phyloP scores from a whole-genome alignment of 257 asterid species.

The Gentiana dahurica region DNA sequence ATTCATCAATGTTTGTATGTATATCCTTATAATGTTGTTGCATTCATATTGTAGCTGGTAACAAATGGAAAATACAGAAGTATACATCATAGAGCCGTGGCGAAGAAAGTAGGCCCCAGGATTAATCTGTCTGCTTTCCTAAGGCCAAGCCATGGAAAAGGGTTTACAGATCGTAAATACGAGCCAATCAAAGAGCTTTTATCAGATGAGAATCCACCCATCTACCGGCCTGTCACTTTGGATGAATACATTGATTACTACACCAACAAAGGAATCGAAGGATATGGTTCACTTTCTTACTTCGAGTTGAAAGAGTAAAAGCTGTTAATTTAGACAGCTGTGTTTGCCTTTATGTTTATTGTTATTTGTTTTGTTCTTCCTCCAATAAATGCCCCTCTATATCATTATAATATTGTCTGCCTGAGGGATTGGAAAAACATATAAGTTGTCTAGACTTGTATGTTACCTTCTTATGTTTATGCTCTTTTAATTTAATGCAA shows the following conservation, averaged over 20 bases:
- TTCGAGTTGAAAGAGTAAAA: slow-evolving; percentile 3
- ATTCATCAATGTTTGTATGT: background rate
- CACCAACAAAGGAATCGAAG: slow-evolving; percentile 6
- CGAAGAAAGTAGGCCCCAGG: slow-evolving; percentile 1
- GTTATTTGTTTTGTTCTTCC: no score
- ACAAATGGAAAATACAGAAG: slow-evolving; percentile 7
- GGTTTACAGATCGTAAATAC: background rate
- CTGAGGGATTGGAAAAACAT: no score
- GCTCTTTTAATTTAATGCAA: no score
- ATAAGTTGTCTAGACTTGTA: no score
- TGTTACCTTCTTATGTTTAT: no score
- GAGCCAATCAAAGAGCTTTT: slow-evolving; percentile 33
- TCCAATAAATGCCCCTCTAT: no score
- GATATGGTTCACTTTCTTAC: slow-evolving; percentile 11
- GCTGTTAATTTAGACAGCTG: no score
- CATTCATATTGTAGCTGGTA: background rate
- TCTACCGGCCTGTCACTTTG: slow-evolving; percentile 24
- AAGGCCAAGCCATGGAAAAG: slow-evolving; percentile 3
- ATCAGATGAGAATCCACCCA: slow-evolving; percentile 25
- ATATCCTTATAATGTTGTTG: background rate
- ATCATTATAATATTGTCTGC: no score
- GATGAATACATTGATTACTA: slow-evolving; percentile 15
- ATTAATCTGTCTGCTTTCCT: slow-evolving; percentile 3
- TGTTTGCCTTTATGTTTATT: no score
- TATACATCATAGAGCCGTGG: slow-evolving; percentile 4